Conservation (phyloP, 169 alveolate genomes). For the Theileria parva region DNA sequence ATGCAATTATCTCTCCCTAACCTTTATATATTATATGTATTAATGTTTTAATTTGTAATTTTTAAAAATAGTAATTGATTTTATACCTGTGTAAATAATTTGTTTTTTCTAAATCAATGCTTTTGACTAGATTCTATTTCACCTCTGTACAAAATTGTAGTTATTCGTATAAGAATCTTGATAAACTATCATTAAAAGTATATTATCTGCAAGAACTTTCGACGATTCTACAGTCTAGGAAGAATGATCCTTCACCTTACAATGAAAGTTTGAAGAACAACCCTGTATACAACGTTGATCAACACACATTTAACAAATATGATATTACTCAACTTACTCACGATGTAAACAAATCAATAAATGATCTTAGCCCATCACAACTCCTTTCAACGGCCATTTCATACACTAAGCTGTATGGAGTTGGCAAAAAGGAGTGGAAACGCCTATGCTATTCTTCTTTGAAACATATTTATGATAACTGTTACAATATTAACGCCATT, state of each 20-base stretch:
- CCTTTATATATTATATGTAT: no score
- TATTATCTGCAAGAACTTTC: slow-evolving; percentile 66
- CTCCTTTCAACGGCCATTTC: slow-evolving; percentile 66
- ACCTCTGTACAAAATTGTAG: slow-evolving; percentile 1
- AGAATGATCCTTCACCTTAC: not conserved
- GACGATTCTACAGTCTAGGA: slow-evolving; percentile 18
- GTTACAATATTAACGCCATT: slow-evolving; percentile 50
- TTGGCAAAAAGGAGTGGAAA: slow-evolving; percentile 55
- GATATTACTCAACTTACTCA: slow-evolving; percentile 25
- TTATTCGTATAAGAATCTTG: slow-evolving; percentile 8
- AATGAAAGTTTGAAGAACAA: not conserved
- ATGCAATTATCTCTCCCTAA: no score
- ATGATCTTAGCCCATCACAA: slow-evolving; percentile 54
- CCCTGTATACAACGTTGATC: slow-evolving; percentile 1
- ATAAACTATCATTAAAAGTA: slow-evolving; percentile 62
- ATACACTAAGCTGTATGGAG: slow-evolving; percentile 37
- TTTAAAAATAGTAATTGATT: no score
- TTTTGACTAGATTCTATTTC: slow-evolving; percentile 1
- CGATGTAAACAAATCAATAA: slow-evolving; percentile 29
- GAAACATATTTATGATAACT: slow-evolving; percentile 39
- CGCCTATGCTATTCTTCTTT: slow-evolving; percentile 52
- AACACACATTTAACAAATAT: slow-evolving; percentile 15
- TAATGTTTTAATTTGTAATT: no score
- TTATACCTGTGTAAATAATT: not conserved
- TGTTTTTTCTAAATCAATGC: not conserved